Evolutionary conservation across 169 alveolate species (phyloP), one percentile per base, ranked within the genome.

Genomic region (Eimeria maxima): DNA sequence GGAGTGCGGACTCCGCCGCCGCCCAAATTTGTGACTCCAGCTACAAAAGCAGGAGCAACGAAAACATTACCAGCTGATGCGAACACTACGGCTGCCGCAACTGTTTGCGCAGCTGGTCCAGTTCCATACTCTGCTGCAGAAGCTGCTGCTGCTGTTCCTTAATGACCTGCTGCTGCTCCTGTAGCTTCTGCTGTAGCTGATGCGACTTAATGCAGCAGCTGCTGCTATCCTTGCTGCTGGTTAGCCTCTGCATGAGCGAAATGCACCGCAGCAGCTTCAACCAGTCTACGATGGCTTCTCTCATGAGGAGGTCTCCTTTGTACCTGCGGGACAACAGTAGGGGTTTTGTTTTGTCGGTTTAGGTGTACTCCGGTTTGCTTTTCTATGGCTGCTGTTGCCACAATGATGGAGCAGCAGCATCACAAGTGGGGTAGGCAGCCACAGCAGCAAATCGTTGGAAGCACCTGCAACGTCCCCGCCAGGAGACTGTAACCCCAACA

Each of bases 251-350:
- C 60, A 57, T 14, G 42, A 50, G 86, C 42, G 95, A 90, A 47
- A 90, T 55, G 27, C 63, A 18, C 13, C 81, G 95, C 95, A 90
- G 84, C 89, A 90, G 67, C 80, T 74, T 73, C 74, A 90, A 27
- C 95, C 95, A 90, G 90, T 90, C 95, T 44, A 90, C 88, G 29
- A 90, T 20, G 10, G 95, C 90, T 57, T 90, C 95, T 65, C 80
- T 29, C 90, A 90, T 74, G 4, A 90, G 67, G 73, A 90, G 22
- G 65, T 90, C 95, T 42, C 95, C 95, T n/a, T 90, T 90, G 95
- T 67, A 90, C 81, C 95, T 90, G 76, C 24, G n/a, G 42, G 0
- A 33, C 78, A 74, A 29, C 83, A 67, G 27, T 33, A 5, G 50
- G 87, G 60, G 87, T 76, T 76, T 76, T 11, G 69, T 2, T 16